Evolutionary conservation across 2,329 filamentous ascomycete genomes (phyloP).

Genomic region (Sporothrix variecibatus): DNA sequence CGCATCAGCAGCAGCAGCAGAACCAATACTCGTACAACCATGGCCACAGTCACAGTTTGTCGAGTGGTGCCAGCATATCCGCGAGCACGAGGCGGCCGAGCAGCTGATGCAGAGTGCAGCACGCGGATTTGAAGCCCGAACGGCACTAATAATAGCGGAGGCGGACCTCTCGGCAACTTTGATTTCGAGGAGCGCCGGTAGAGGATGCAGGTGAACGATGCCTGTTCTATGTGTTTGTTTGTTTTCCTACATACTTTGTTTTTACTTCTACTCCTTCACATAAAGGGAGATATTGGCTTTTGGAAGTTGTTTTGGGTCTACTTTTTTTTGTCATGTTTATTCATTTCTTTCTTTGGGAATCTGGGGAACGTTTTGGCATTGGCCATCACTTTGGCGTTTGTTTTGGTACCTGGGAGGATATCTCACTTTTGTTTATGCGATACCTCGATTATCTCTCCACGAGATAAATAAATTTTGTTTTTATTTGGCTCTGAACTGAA

Average conservation of each 20-base stretch:
- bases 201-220: too few species aligned
- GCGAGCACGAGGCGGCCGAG: conserved; percentile 59
- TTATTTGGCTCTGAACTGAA: not conserved
- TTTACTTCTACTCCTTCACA: not conserved
- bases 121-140: conserved; percentile 45
- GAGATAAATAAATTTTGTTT: not conserved
- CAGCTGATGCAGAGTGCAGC: conserved; percentile 54
- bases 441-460: not conserved
- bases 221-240: not conserved
- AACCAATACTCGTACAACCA: conserved; percentile 19
- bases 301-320: not conserved
- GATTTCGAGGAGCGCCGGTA: conserved; percentile 20
- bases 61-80: conserved; percentile 23
- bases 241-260: not conserved
- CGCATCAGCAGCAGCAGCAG: conserved; percentile 37
- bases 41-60: not conserved
- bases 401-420: not conserved
- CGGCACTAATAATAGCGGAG: conserved; percentile 41
- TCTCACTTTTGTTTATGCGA: not conserved
- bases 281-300: not conserved
- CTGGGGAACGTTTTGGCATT: not conserved
- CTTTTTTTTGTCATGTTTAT: not conserved
- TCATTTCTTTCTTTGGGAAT: not conserved
- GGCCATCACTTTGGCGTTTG: not conserved
- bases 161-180: not conserved